A percentile compares a stretch with the other conserved stretches of the same genome.
Evolutionary conservation across 352 stramenopile species (phyloP).

Genomic region (Globisporangium splendens): DNA sequence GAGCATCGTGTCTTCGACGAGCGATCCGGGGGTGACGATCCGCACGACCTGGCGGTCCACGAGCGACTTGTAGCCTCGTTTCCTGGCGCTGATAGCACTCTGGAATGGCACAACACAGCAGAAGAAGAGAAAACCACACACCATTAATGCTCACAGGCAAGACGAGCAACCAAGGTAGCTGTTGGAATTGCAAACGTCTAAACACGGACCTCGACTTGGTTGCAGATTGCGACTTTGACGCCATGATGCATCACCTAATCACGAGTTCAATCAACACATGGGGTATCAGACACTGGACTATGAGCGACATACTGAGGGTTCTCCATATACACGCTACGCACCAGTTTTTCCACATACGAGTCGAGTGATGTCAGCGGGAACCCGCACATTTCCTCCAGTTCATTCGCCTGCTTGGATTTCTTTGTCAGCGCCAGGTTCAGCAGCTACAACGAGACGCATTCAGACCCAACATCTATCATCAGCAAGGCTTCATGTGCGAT

Average conservation of each 20-base stretch:
- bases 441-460: conserved; percentile 27
- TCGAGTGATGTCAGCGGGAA: conserved; percentile 71
- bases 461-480: no score
- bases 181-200: neutral
- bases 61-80: conserved; percentile 52
- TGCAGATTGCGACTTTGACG: conserved; percentile 81
- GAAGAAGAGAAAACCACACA: neutral
- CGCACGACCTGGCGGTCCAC: conserved; percentile 77
- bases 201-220: conserved; percentile 61
- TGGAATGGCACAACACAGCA: conserved; percentile 9
- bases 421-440: conserved; percentile 67
- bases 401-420: conserved; percentile 55
- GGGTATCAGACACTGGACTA: neutral
- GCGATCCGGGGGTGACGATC: conserved; percentile 68
- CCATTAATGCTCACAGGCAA: neutral
- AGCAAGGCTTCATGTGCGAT: no score
- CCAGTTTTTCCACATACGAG: conserved; percentile 79
- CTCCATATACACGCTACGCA: conserved; percentile 11
- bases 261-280: neutral
- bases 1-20: conserved; percentile 79
- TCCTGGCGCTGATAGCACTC: conserved; percentile 46
- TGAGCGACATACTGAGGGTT: neutral
- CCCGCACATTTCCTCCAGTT: conserved; percentile 71
- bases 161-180: neutral
- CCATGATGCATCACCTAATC: conserved; percentile 75